Conservation (phyloP, 2,329 filamentous ascomycete species). For the Phaeoacremonium minimum region DNA sequence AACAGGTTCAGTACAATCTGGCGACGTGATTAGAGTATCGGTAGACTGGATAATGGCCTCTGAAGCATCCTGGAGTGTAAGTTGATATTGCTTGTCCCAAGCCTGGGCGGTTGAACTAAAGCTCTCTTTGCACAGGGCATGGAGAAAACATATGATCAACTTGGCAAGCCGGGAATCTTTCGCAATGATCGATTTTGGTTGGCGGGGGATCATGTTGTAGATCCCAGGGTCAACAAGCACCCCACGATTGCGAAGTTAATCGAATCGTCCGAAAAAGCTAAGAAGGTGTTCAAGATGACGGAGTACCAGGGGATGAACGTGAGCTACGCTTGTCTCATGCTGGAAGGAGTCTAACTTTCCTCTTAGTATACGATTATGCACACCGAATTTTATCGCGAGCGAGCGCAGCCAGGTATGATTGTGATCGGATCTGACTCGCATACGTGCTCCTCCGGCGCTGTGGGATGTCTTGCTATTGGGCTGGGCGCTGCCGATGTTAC, state of each 20-base stretch:
- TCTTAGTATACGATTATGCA: constrained; percentile 28
- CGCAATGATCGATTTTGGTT: constrained; percentile 47
- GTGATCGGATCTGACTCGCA: constrained; percentile 32
- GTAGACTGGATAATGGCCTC: constrained; percentile 42
- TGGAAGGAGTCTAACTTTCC: background rate
- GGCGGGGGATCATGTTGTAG: constrained; percentile 42
- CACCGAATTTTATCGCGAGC: constrained; percentile 31
- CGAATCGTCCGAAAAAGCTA: constrained; percentile 26
- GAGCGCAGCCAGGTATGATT: constrained; percentile 31
- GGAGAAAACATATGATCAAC: constrained; percentile 30
- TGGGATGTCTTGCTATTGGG: constrained; percentile 29
- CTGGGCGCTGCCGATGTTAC: constrained; percentile 32
- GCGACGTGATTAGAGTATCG: constrained; percentile 33
- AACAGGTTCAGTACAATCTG: constrained; percentile 26
- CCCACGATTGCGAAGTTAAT: constrained; percentile 31
- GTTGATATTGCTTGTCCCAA: constrained; percentile 9
- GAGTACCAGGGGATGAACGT: constrained; percentile 31
- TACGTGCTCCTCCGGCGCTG: constrained; percentile 29
- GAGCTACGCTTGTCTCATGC: background rate
- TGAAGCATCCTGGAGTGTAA: constrained; percentile 33
- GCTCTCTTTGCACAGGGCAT: constrained; percentile 24
- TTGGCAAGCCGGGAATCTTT: constrained; percentile 36
- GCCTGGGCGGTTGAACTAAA: background rate
- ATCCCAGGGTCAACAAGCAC: constrained; percentile 32
- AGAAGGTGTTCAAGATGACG: constrained; percentile 35